These are phyloP conservation scores for Suillus americanus DNA, from an alignment of 768 basidiomycete species.

Conservation along the genomic window DNA sequence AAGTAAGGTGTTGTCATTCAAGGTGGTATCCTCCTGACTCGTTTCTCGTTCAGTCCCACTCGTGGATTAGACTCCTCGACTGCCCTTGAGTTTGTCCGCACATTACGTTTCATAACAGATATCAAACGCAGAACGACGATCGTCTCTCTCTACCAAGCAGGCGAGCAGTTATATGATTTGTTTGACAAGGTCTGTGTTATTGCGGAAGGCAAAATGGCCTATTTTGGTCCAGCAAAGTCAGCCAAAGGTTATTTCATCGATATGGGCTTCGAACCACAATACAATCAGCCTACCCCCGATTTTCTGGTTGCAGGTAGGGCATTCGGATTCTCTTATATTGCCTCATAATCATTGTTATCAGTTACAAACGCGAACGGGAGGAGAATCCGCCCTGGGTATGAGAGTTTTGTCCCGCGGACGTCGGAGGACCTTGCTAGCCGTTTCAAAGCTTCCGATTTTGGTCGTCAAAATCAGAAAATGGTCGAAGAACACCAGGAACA, in stretches of 20 bases:
- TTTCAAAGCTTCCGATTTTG: not conserved
- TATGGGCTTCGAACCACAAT: constrained; percentile 53
- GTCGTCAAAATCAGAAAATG: too few species aligned
- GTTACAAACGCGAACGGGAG: constrained; percentile 68
- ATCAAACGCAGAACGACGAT: constrained; percentile 54
- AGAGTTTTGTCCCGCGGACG: constrained; percentile 37
- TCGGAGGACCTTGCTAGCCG: constrained; percentile 55
- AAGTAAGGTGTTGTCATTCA: constrained; percentile 37
- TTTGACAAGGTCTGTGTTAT: constrained; percentile 75
- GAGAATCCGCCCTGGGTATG: constrained; percentile 35
- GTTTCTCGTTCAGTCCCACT: constrained; percentile 50
- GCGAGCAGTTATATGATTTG: constrained; percentile 60
- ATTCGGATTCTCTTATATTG: too few species aligned
- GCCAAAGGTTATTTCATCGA: constrained; percentile 60
- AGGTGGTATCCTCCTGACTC: too few species aligned
- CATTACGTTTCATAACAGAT: constrained; percentile 69
- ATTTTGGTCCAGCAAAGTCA: constrained; percentile 53
- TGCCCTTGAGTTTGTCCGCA: constrained; percentile 71
- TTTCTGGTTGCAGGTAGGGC: constrained; percentile 45
- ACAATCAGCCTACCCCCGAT: constrained; percentile 62
- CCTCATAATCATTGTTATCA: too few species aligned
- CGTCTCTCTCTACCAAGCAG: constrained; percentile 85
- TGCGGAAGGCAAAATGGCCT: constrained; percentile 58
- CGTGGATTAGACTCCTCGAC: constrained; percentile 70
- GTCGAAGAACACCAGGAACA: too few species aligned